Base-by-base conservation (phyloP, 192 early-diverging fungal species). In the Oehlia diaphana region DNA sequence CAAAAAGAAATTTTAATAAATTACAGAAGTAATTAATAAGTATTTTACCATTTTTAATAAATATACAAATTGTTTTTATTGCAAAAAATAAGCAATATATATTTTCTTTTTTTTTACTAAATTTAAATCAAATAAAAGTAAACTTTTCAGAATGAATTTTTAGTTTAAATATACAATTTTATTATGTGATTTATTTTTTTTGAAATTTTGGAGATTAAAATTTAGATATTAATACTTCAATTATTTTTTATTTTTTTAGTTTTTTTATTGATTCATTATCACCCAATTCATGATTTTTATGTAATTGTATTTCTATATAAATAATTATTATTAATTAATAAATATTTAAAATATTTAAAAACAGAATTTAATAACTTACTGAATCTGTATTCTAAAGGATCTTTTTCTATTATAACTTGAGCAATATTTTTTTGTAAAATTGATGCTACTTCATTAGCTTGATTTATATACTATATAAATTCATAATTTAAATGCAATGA, bases 251-350 rank as follows among this genome's bases (percentile, higher is more conserved):
- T 4, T 37, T 37, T 47, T 72, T 53, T 31, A 31, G 31, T 31
- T 31, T 31, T 26, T 72, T 72, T 23, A 72, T 72, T 28, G 71
- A 72, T 53, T 72, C 47, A 72, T 72, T 72, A 72, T 72, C 71
- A n/a, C 71, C 71, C 28, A 72, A 50, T 72, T 72, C 71, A 28
- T n/a, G 21, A 14, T 53, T 53, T 14, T 58, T 26, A 28, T 42
- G 44, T 72, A 72, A 50, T 31, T 50, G 47, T 50, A 49, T 6
- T 28, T 58, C 71, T 72, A 26, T 1, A 49, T 13, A 72, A 47
- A 10, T 26, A 5, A 69, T 39, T 44, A 70, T 2, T 16, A 35
- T 31, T 39, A 16, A 69, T 37, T 69, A 69, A 68, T 37, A 19
- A 68, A 42, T 6, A 69, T 6, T 14, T 35, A 31, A 28, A 31